These are phyloP conservation scores for Colletotrichum falcatum DNA, from an alignment of 2,329 filamentous ascomycete genomes.

Conservation along the genomic window DNA sequence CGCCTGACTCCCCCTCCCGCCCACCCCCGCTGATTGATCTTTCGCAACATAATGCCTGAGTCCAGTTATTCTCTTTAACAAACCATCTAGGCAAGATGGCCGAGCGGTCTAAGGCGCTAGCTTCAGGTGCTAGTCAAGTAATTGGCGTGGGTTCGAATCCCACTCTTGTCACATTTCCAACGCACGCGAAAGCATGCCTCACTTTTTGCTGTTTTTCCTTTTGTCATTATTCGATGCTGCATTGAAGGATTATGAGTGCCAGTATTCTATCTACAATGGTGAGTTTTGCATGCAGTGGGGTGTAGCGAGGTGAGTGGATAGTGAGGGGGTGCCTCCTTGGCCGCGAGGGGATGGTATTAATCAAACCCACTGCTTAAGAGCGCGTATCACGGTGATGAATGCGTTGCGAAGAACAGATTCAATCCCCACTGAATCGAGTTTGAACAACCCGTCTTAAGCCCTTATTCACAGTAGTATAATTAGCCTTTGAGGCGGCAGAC, in stretches of 20 bases:
- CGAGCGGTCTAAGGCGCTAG: slow-evolving; percentile 29
- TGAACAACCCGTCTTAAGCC: neutral
- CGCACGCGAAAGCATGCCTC: neutral
- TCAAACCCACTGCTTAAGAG: neutral
- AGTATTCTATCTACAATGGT: no score
- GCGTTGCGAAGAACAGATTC: neutral
- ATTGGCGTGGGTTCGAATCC: slow-evolving; percentile 27
- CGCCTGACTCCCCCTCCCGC: no score
- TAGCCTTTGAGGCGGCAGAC: neutral
- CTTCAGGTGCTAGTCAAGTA: slow-evolving; percentile 30
- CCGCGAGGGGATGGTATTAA: neutral
- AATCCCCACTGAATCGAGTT: neutral
- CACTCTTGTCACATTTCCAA: neutral
- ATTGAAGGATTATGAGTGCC: no score
- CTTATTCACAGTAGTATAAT: neutral
- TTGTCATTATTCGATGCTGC: neutral
- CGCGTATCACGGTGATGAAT: neutral
- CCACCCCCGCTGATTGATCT: neutral
- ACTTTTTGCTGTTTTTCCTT: neutral
- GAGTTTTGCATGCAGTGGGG: neutral
- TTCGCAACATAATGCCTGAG: neutral
- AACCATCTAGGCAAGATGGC: slow-evolving; percentile 16
- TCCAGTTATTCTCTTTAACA: rapidly evolving
- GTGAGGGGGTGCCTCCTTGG: neutral
- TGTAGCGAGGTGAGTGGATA: neutral